phyloP scores from a whole-genome alignment of 2,329 filamentous ascomycete species.

The Fusarium falciforme region DNA sequence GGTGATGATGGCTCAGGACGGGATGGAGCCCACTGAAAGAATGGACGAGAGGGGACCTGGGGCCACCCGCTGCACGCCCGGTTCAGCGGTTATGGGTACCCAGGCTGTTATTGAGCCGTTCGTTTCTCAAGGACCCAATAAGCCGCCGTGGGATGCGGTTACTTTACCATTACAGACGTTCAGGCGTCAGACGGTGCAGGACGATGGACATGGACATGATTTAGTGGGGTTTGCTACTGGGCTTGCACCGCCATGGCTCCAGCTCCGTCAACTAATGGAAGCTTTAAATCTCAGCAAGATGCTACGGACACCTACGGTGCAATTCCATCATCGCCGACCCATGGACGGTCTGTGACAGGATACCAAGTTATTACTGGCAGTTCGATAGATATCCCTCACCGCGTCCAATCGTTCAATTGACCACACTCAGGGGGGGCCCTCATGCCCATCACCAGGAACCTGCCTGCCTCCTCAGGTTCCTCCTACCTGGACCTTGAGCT shows the following conservation, averaged over 20 bases:
- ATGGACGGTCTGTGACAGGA: neutral
- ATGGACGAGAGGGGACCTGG: neutral
- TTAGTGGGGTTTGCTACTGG: neutral
- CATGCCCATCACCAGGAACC: neutral
- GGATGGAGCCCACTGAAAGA: conserved; percentile 3
- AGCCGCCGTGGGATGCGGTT: neutral
- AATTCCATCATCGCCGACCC: neutral
- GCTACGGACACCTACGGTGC: neutral
- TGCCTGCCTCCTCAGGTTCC: neutral
- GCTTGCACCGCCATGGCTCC: neutral
- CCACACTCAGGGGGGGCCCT: neutral
- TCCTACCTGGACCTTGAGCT: neutral
- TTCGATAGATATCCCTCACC: neutral
- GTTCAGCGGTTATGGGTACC: neutral
- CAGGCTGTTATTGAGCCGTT: neutral
- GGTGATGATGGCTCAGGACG: conserved; percentile 8
- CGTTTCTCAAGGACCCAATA: neutral
- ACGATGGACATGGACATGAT: neutral
- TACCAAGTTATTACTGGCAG: neutral
- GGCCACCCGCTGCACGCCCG: neutral
- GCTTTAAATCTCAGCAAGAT: neutral
- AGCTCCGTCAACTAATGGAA: neutral
- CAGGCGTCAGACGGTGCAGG: neutral
- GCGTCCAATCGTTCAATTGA: neutral
- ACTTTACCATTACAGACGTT: neutral